Conservation (phyloP, 192 early-diverging fungal genomes). For the Spinellus fusiger region DNA sequence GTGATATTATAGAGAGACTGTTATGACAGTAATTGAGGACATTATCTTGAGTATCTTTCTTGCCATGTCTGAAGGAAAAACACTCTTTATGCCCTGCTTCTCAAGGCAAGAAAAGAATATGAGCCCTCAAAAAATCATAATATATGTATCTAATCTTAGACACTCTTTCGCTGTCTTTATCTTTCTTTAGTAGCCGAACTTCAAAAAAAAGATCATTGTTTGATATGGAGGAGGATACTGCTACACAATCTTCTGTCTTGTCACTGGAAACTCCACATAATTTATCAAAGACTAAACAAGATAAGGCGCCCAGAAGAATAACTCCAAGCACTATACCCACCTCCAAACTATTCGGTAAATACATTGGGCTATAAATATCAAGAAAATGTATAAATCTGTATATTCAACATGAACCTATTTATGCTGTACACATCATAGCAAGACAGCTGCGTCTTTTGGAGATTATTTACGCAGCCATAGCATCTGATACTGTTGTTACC, state of each 20-base stretch:
- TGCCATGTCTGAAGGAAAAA: background rate
- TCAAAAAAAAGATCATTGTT: background rate
- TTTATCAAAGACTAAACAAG: too few species aligned
- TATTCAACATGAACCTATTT: background rate
- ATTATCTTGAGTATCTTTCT: background rate
- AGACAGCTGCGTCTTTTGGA: slow-evolving; percentile 22
- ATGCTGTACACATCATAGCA: slow-evolving; percentile 1
- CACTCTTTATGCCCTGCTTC: background rate
- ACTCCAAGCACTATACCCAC: too few species aligned
- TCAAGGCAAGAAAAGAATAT: background rate
- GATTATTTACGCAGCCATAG: slow-evolving; percentile 24
- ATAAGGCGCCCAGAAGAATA: too few species aligned
- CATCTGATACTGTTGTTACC: slow-evolving; percentile 17
- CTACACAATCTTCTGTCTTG: background rate
- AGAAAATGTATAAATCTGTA: background rate
- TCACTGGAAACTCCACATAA: too few species aligned
- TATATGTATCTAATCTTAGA: too few species aligned
- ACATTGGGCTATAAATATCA: background rate
- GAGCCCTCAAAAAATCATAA: too few species aligned
- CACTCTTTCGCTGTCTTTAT: too few species aligned
- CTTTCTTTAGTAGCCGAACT: background rate
- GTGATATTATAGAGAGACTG: background rate
- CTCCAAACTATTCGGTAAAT: too few species aligned
- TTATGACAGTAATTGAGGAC: background rate
- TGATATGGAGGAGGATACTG: background rate